These are phyloP conservation scores for Triticum turgidum DNA, from an alignment of 176 grass and related monocot genomes.

Conservation along the genomic window DNA sequence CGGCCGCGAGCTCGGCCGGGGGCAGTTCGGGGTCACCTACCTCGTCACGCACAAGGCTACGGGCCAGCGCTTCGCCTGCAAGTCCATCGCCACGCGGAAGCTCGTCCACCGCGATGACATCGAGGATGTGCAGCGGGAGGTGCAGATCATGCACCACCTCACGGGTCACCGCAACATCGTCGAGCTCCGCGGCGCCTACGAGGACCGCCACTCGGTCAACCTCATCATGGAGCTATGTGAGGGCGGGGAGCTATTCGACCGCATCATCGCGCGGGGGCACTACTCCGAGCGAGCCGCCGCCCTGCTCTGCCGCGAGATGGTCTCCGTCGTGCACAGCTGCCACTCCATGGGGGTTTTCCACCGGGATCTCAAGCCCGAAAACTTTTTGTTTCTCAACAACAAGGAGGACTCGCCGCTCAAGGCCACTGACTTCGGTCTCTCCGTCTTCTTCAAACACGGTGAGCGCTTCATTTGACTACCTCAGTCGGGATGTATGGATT, in stretches of 20 bases:
- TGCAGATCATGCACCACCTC: slow-evolving; percentile 99
- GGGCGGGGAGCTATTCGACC: slow-evolving; percentile 98
- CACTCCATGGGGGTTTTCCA: slow-evolving; percentile 99
- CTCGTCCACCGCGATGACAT: slow-evolving; percentile 88
- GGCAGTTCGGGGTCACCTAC: slow-evolving; percentile 98
- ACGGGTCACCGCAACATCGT: slow-evolving; percentile 97
- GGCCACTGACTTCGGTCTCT: slow-evolving; percentile 94
- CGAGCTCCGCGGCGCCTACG: slow-evolving; percentile 83
- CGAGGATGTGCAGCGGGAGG: slow-evolving; percentile 90
- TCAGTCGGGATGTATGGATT: not conserved
- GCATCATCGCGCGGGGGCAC: slow-evolving; percentile 87
- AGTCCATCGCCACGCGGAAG: slow-evolving; percentile 97
- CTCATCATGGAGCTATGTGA: slow-evolving; percentile 98
- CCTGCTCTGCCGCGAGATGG: slow-evolving; percentile 83
- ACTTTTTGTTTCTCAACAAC: slow-evolving; percentile 81
- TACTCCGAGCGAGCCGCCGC: slow-evolving; percentile 97
- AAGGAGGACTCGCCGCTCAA: slow-evolving; percentile 94
- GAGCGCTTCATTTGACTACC: not conserved
- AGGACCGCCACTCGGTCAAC: slow-evolving; percentile 94
- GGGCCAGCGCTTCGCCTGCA: slow-evolving; percentile 80
- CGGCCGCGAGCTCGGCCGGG: slow-evolving; percentile 80
- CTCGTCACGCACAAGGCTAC: slow-evolving; percentile 77
- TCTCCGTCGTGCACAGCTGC: slow-evolving; percentile 85
- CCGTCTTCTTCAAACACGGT: slow-evolving; percentile 94
- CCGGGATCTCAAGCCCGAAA: slow-evolving; percentile 96